Evolutionary conservation across 108 stramenopile genomes (phyloP).

Genomic region (Skeletonema costatum): DNA sequence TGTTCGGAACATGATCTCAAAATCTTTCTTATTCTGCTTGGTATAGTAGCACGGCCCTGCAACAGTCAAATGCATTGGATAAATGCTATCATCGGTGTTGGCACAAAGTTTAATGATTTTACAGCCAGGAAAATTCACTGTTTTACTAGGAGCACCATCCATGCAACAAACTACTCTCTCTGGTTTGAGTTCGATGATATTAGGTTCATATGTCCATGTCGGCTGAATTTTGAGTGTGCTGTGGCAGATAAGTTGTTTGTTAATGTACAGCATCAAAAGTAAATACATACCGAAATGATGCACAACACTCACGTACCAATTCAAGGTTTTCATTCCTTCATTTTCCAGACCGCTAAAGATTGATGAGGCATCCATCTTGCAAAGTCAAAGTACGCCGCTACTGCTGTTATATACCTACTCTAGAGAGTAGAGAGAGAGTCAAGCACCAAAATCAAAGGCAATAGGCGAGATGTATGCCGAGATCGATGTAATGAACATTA

Average conservation of each 20-base stretch:
- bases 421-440: no score
- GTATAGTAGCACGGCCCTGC: conserved; percentile 67
- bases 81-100: neutral
- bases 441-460: no score
- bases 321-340: neutral
- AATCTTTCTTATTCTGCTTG: conserved; percentile 62
- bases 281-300: neutral
- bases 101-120: neutral
- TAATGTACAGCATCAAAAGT: no score
- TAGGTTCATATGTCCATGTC: neutral
- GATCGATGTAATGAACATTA: no score
- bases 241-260: neutral
- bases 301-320: neutral
- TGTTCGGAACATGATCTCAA: conserved; percentile 72
- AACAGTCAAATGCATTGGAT: conserved; percentile 31
- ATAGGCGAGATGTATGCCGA: no score
- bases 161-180: neutral
- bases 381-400: no score
- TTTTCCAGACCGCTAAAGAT: conserved; percentile 4
- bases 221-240: neutral
- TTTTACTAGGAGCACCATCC: neutral
- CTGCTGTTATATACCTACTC: no score
- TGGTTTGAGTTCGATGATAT: neutral
- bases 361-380: neutral
- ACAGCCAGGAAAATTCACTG: neutral